Evolutionary conservation across 768 basidiomycete species (phyloP), one percentile per base, ranked within the genome.

Genomic region (Suillus hirtellus): DNA sequence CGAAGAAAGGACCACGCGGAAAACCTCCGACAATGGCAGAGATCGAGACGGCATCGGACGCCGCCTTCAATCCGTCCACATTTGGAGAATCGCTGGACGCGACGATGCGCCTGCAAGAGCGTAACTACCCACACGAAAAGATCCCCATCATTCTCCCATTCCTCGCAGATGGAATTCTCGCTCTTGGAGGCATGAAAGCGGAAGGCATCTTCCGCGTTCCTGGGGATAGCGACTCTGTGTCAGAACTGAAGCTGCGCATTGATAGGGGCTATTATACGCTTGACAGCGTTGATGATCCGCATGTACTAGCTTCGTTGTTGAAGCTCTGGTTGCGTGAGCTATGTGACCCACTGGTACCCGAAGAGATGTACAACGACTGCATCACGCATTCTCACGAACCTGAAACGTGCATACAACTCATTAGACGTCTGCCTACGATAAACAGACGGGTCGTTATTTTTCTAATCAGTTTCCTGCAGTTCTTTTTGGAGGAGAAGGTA

Each of bases 131-230:
- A 2, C 80, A 85, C 60, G 86, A 90, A 68, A 90, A 88, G 73
- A 88, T 96, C 14, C 95, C 95, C 19, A 93, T 95, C 74, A 92
- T 98, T 69, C 86, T 98, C 8, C 93, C 95, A 15, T 97, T 96
- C 82, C 88, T 97, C 34, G 89, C 92, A 2, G 91, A 96, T 68
- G 93, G 93, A 1, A 95, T 97, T 67, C 84, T 98, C 52, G 91
- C 93, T 2, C 80, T 95, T 12, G 93, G 93, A 0, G 96, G 95
- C 4, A 84, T 87, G 52, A 88, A 89, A 71, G 78, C 88, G 37
- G 95, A 96, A 72, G 96, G 96, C 19, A 95, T 96, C 62, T 98
- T 96, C 77, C 89, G 95, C 52, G 87, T 96, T 5, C 92, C 95
- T 15, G 96, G 96, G 0, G 95, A 98, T 73, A 84, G 84, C 21